Evolutionary conservation across 257 asterid species (phyloP), one percentile per base, ranked within the genome.

Genomic region (Lycium barbarum): DNA sequence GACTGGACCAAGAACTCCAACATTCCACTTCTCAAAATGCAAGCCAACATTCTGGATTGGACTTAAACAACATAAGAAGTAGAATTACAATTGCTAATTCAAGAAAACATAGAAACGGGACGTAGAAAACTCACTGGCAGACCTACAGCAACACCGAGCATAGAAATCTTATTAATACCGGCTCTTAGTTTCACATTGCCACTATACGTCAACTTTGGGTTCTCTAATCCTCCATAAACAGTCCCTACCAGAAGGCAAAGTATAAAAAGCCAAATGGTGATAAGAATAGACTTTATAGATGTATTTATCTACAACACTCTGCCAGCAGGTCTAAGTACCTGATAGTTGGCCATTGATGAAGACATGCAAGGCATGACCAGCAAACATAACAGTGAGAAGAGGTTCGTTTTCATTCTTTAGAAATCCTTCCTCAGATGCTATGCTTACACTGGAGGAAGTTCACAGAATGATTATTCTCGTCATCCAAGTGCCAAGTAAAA

Each of bases 291-390:
- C 20, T 51, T 2, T 38, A 17, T 33, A 63, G 43, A 63, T 43
- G 80, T 11, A 36, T 79, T 62, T 10, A 43, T 6, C 57, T n/a
- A 35, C 47, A 20, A 10, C 51, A 71, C 9, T 59, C 11, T 59
- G 74, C 36, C 14, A 13, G 79, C 26, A 58, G n/a, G 53, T 85
- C 66, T 55, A 84, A 38, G 55, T 80, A 93, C 99, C 98, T 88
- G 96, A 86, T 81, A 89, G 87, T 84, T 86, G 86, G 67, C 95
- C 98, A 55, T 94, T 93, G 87, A 93, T 65, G 61, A 93, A 94
- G 79, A 96, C 95, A 51, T 93, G 98, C 95, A 96, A 86, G 83
- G 92, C 90, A 59, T 96, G 98, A 67, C 97, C 98, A 15, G 99
- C 98, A 83, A 98, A 96, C 96, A 91, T 86, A 17, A 94, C 95